phyloP scores from a whole-genome alignment of 1,284 basidiomycete species.

The Cryptococcus deneoformans region DNA sequence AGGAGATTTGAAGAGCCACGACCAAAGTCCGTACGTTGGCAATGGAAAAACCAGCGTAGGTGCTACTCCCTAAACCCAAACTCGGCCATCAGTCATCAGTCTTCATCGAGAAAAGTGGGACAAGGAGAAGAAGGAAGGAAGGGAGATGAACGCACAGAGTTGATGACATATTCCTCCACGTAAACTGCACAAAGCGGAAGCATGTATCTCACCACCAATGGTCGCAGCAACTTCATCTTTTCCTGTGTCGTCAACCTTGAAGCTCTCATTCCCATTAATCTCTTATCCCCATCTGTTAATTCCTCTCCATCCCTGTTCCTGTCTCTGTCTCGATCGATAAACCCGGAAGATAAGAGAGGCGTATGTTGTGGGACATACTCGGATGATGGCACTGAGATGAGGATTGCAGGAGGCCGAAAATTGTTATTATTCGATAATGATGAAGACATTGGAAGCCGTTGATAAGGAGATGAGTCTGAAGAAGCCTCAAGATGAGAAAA shows the following conservation, averaged over 20 bases:
- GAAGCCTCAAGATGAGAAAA: conserved; percentile 13
- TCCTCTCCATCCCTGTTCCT: not conserved
- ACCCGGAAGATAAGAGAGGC: not conserved
- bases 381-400: conserved; percentile 48
- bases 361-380: conserved; percentile 14
- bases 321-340: too few species aligned
- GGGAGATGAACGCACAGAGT: conserved; percentile 59
- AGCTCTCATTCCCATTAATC: too few species aligned
- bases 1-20: conserved; percentile 75
- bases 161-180: conserved; percentile 89
- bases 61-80: conserved; percentile 65
- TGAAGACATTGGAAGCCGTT: conserved; percentile 8
- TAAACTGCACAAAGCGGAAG: conserved; percentile 50
- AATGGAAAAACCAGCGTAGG: conserved; percentile 90
- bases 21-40: conserved; percentile 63
- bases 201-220: conserved; percentile 68
- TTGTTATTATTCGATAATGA: not conserved
- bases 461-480: conserved; percentile 27
- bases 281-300: not conserved
- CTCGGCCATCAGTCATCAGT: conserved; percentile 10
- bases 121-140: conserved; percentile 5
- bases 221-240: conserved; percentile 71
- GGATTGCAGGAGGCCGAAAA: conserved; percentile 56
- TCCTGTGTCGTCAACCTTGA: conserved; percentile 58
- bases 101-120: conserved; percentile 1